These are phyloP conservation scores for Solanum chacoense DNA, from an alignment of 305 asterid genomes.

Conservation along the genomic window DNA sequence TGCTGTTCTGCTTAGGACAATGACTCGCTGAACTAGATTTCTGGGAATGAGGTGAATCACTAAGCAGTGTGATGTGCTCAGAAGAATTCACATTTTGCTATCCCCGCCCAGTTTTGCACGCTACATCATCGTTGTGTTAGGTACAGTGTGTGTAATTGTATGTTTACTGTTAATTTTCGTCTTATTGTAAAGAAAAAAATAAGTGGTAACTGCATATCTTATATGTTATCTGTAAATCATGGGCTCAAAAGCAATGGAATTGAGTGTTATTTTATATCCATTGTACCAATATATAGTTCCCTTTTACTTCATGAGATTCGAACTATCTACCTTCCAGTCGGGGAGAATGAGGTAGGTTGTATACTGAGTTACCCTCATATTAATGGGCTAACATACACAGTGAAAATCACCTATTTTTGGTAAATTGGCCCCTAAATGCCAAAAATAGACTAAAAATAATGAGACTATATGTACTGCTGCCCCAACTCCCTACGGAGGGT, in stretches of 20 bases:
- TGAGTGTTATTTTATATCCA: too few relatives aligned
- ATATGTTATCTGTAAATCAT: neutral
- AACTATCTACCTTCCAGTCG: too few relatives aligned
- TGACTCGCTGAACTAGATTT: slow-evolving; percentile 39
- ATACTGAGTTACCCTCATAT: too few relatives aligned
- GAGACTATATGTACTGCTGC: too few relatives aligned
- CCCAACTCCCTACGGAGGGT: too few relatives aligned
- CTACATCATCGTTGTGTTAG: neutral
- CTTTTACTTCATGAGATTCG: too few relatives aligned
- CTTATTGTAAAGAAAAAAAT: neutral
- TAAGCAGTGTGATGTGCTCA: neutral
- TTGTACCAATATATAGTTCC: too few relatives aligned
- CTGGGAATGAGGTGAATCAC: slow-evolving; percentile 24
- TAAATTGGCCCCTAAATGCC: neutral
- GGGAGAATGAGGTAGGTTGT: too few relatives aligned
- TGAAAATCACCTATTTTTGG: neutral
- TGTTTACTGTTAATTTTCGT: neutral
- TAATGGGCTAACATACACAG: too few relatives aligned
- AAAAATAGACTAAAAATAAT: too few relatives aligned
- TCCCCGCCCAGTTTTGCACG: neutral
- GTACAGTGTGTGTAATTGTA: neutral
- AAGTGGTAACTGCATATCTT: neutral
- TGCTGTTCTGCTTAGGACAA: slow-evolving; percentile 31
- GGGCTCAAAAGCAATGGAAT: neutral
- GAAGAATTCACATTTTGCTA: neutral